Evolutionary conservation across 352 stramenopile species (phyloP).

Genomic region (Phytophthora chlamydospora): DNA sequence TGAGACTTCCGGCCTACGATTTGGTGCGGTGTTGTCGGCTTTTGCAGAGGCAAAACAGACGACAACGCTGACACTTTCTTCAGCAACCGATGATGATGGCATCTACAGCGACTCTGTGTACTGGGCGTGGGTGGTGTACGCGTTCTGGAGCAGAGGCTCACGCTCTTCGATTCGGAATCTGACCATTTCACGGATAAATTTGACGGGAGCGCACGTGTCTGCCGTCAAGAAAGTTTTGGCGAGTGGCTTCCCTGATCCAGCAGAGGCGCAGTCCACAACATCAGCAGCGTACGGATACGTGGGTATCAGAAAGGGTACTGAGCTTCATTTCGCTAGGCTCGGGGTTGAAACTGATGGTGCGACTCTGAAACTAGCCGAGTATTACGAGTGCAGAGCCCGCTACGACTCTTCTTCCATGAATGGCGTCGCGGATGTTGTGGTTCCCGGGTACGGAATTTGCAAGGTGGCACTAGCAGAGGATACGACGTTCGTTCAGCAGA

Average conservation of each 20-base stretch:
- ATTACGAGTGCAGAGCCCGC: neutral
- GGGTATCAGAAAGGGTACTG: neutral
- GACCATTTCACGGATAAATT: neutral
- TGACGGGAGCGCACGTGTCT: neutral
- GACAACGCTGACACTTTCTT: neutral
- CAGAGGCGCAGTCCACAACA: neutral
- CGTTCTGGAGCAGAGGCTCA: slow-evolving; percentile 1
- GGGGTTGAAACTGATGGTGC: neutral
- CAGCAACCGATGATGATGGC: too few relatives aligned
- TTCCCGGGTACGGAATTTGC: slow-evolving; percentile 1
- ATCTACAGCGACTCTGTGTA: neutral
- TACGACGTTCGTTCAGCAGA: neutral
- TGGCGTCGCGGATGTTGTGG: neutral
- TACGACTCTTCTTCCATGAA: neutral
- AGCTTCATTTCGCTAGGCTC: neutral
- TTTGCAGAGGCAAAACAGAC: neutral
- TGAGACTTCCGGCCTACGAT: neutral
- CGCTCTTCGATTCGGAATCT: neutral
- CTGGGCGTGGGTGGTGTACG: slow-evolving; percentile 5
- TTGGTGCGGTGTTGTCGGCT: neutral
- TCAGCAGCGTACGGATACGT: neutral
- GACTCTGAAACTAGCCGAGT: neutral
- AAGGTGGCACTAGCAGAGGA: neutral
- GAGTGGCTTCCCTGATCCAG: neutral
- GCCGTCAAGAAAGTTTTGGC: neutral